Evolutionary conservation across 495 filamentous ascomycete species (phyloP), one percentile per base, ranked within the genome.

Genomic region (Aspergillus saccharolyticus): DNA sequence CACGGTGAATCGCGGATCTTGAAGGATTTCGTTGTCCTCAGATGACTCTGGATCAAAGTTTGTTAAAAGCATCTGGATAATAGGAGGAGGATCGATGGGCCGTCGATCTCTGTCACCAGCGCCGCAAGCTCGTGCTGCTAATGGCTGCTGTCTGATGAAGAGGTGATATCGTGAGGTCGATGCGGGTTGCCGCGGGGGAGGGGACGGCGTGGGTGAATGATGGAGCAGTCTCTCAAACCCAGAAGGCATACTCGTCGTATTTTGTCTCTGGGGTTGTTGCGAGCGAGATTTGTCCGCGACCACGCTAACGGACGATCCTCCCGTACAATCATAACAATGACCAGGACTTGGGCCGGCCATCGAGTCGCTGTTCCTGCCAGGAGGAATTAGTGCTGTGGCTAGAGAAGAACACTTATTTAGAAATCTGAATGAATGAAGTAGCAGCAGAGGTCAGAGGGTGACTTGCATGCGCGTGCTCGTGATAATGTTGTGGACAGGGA

Each of bases 61-160:
- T 45, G 81, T 84, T 48, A 96, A 79, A 20, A 83, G 81, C 30
- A 98, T 83, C 64, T 97, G 88, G 15, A 98, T 83, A 63, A 98
- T 96, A 20, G 94, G 94, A 12, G 94, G 94, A 15, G 94, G 94
- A 62, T 98, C 94, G 48, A 98, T 90, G 24, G 96, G 89, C 54
- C 94, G 83, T 24, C 94, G 86, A 69, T 98, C 94, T 63, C 93
- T 77, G 70, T 97, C 94, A 53, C 92, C 92, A 60, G 95, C 96
- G 8, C 94, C 93, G 71, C 94, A 97, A 47, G 91, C 90, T 65
- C 94, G 84, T 43, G 93, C 94, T 6, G 90, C 91, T 4, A 85
- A 76, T 28, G 94, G 94, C 61, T 98, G 94, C 66, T 98, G 94
- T 15, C 94, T 88, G 42, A 98, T 84, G 28, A 78, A 79, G 44